Conservation (phyloP, 805 yeast species). For the Pichia californica region DNA sequence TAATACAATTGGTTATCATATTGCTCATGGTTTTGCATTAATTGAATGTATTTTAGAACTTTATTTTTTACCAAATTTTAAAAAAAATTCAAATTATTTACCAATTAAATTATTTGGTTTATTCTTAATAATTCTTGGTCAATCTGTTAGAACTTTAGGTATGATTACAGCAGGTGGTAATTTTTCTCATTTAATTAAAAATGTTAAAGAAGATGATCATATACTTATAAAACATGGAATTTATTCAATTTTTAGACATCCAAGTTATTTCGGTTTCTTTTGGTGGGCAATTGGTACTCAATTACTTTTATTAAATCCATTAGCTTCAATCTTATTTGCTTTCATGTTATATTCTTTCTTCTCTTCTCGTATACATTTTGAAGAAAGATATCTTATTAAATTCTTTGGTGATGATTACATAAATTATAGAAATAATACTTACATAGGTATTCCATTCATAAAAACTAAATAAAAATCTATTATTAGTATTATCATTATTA, state of each 20-base stretch:
- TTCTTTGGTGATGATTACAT: conserved; percentile 71
- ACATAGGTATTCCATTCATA: conserved; percentile 63
- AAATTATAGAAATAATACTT: conserved; percentile 42
- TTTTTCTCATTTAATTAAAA: conserved; percentile 74
- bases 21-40: conserved; percentile 52
- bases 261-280: conserved; percentile 85
- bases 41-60: conserved; percentile 43
- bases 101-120: conserved; percentile 39
- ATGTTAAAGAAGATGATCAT: conserved; percentile 48
- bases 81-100: conserved; percentile 13
- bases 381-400: conserved; percentile 55
- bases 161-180: conserved; percentile 86
- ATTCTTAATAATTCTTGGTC: conserved; percentile 50
- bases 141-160: conserved; percentile 59
- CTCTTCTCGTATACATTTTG: conserved; percentile 55
- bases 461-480: background rate
- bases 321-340: conserved; percentile 49
- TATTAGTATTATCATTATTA: background rate
- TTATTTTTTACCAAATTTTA: conserved; percentile 34
- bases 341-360: conserved; percentile 66
- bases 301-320: conserved; percentile 57
- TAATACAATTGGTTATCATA: conserved; percentile 56
- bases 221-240: conserved; percentile 67
- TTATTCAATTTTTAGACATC: conserved; percentile 68
- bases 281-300: conserved; percentile 93